Percentiles rank a stretch among this genome's conserved stretches.
These are phyloP conservation scores for Aspergillus saccharolyticus DNA, from an alignment of 495 filamentous ascomycete species.

Conservation along the genomic window DNA sequence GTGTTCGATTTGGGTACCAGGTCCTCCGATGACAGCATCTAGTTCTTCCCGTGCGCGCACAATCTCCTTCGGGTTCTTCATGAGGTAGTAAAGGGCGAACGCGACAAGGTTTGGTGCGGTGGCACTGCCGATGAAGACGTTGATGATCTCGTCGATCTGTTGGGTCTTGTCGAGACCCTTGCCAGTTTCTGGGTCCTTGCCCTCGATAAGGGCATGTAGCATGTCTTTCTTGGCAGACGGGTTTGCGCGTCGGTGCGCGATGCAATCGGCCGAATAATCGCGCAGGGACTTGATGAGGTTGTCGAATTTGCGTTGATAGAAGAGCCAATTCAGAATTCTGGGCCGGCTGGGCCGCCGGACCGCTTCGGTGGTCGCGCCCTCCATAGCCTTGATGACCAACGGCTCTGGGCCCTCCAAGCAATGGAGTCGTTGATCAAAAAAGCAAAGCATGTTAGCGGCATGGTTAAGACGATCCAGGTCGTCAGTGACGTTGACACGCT, in stretches of 20 bases:
- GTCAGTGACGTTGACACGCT: constrained; percentile 56
- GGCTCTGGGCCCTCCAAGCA: constrained; percentile 26
- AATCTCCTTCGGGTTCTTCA: constrained; percentile 33
- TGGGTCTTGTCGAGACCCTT: constrained; percentile 53
- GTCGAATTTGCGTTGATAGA: constrained; percentile 46
- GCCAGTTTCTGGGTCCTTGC: constrained; percentile 62
- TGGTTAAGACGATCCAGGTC: constrained; percentile 70
- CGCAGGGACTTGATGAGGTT: constrained; percentile 53
- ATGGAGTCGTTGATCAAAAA: constrained; percentile 41
- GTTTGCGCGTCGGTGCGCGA: constrained; percentile 50
- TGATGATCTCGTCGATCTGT: constrained; percentile 63
- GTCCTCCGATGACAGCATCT: constrained; percentile 34
- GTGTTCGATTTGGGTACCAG: constrained; percentile 27
- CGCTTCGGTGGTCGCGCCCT: constrained; percentile 39
- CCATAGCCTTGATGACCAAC: constrained; percentile 35
- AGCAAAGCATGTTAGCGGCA: constrained; percentile 64
- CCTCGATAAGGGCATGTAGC: constrained; percentile 63
- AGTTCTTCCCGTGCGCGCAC: constrained; percentile 38
- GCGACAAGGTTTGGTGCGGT: constrained; percentile 42
- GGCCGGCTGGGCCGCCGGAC: constrained; percentile 38
- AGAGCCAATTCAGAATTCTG: constrained; percentile 36
- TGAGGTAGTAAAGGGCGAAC: constrained; percentile 43
- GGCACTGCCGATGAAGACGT: constrained; percentile 43
- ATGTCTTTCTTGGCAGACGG: constrained; percentile 60
- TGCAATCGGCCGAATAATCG: constrained; percentile 52